Conservation (phyloP, 2,329 filamentous ascomycete species). For the Aspergillus jensenii region DNA sequence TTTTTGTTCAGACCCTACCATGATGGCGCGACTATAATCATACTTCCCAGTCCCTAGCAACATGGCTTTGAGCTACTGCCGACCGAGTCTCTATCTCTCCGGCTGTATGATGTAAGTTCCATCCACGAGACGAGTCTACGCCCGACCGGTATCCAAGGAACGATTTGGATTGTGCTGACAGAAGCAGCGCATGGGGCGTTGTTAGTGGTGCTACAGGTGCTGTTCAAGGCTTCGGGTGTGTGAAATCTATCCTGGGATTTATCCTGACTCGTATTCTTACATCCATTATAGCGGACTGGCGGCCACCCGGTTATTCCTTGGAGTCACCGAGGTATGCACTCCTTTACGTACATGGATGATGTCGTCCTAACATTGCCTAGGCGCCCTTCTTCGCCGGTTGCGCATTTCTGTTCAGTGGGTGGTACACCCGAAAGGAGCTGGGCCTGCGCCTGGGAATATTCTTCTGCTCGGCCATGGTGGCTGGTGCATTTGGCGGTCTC, state of each 20-base stretch:
- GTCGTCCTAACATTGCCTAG: neutral
- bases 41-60: neutral
- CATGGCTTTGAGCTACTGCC: neutral
- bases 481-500: slow-evolving; percentile 42
- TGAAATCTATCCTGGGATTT: neutral
- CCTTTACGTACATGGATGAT: neutral
- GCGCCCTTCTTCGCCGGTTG: slow-evolving; percentile 21
- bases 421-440: slow-evolving; percentile 41
- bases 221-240: slow-evolving; percentile 17
- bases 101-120: neutral
- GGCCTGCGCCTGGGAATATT: slow-evolving; percentile 40
- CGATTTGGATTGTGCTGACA: neutral
- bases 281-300: slow-evolving; percentile 22
- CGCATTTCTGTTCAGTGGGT: slow-evolving; percentile 38
- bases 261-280: neutral
- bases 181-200: neutral
- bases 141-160: neutral
- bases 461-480: slow-evolving; percentile 37
- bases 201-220: neutral
- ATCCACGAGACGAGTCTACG: neutral
- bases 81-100: slow-evolving; percentile 38
- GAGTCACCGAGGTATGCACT: neutral
- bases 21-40: neutral
- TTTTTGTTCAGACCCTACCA: neutral
- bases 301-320: neutral